Evolutionary conservation across 1,284 basidiomycete species (phyloP), one percentile per base, ranked within the genome.

Genomic region (Peniophora sp.): DNA sequence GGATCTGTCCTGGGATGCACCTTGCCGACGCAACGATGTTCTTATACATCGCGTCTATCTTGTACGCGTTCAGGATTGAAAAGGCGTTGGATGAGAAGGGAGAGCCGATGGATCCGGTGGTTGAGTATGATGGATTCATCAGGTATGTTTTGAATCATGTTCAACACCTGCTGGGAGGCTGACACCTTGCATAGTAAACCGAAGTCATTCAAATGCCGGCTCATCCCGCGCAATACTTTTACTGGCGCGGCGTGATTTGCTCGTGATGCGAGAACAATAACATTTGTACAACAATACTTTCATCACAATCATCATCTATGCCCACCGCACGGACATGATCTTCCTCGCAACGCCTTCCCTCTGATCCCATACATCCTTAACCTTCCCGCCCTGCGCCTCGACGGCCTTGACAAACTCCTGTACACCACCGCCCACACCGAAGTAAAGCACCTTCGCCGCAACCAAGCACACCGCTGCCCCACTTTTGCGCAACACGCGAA

Each of bases 381-480:
- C 73, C 24, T 55, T 56, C 39, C 74, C 73, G 60, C 68, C 24
- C 12, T 51, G 49, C 23, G 60, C 62, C 52, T 77, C 68, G 0
- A 93, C 74, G 2, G 69, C 72, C 23, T 64, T 62, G 17, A 83
- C 64, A 63, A 99, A 97, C 52, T 87, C 85, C 20, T 79, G 69
- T 9, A 94, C 74, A 0, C 93, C 91, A 0, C 95, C 95, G 0
- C 96, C 96, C 3, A 98, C 94, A 15, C 96, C 96, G 68, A 98
- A 98, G 65, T 99, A 98, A 24, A 97, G 71, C 10, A 92, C 76
- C 68, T 95, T 98, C n/a, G 85, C 85, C 0, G 92, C 90, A 3
- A 92, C 83, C 12, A 94, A 74, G 60, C 85, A 88, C 9, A 77
- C 42, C 34, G 17, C 41, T 5, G 52, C 54, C 18, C 66, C 68